These are phyloP conservation scores for Ascochyta lentis DNA, from an alignment of 2,329 filamentous ascomycete genomes.

Conservation along the genomic window DNA sequence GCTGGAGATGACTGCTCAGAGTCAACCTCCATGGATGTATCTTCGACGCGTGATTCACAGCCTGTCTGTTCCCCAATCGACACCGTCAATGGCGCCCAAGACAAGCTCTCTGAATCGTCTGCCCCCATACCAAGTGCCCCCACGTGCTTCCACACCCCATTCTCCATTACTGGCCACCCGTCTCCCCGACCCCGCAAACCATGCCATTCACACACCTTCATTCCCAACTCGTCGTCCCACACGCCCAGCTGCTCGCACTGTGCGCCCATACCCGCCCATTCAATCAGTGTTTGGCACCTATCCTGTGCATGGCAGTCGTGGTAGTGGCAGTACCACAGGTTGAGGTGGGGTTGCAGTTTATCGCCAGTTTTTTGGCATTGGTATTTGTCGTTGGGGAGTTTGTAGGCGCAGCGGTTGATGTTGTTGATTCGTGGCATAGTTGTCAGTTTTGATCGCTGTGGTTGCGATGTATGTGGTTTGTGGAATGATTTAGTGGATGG, in stretches of 20 bases:
- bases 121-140: no score
- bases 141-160: background rate
- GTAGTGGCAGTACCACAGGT: constrained; percentile 15
- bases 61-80: no score
- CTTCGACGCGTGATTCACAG: no score
- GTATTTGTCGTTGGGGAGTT: constrained; percentile 19
- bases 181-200: background rate
- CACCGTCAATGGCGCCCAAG: no score
- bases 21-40: no score
- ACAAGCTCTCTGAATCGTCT: no score
- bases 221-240: constrained; percentile 5
- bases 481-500: no score
- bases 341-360: constrained; percentile 5
- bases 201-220: constrained; percentile 13
- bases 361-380: constrained; percentile 17
- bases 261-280: constrained; percentile 14
- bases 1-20: no score
- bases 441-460: no score
- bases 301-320: constrained; percentile 17
- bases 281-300: constrained; percentile 16
- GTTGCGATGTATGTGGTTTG: no score
- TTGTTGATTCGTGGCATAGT: background rate
- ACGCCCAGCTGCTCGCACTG: constrained; percentile 13
- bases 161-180: background rate
- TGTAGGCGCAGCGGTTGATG: constrained; percentile 19